These are phyloP conservation scores for maize (Zea mays) DNA, from an alignment of 176 grass and related monocot species.

Conservation along the genomic window Zm-B73-REFERENCE-NAM-5.0 NC_050098.1:173474001-173474500, in stretches of 20 bases:
- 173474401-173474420: constrained; percentile 78
- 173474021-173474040: constrained; percentile 89
- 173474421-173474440: constrained; percentile 60
- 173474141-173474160: constrained; percentile 99
- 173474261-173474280: constrained; percentile 52
- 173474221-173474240: constrained; percentile 82
- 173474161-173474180: constrained; percentile 42
- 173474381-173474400: constrained; percentile 84
- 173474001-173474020: constrained; percentile 91
- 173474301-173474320: constrained; percentile 89
- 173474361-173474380: constrained; percentile 74
- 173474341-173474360: constrained; percentile 84
- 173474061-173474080: constrained; percentile 94
- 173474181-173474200: constrained; percentile 53
- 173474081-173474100: constrained; percentile 87
- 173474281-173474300: constrained; percentile 94
- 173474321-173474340: constrained; percentile 82
- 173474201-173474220: constrained; percentile 46
- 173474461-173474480: constrained; percentile 66
- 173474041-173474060: constrained; percentile 76
- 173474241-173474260: constrained; percentile 46
- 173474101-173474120: constrained; percentile 75
- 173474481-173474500: constrained; percentile 66
- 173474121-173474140: constrained; percentile 95
- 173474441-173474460: constrained; percentile 64